Conservation (phyloP, 495 filamentous ascomycete species). For the Apodospora peruviana region DNA sequence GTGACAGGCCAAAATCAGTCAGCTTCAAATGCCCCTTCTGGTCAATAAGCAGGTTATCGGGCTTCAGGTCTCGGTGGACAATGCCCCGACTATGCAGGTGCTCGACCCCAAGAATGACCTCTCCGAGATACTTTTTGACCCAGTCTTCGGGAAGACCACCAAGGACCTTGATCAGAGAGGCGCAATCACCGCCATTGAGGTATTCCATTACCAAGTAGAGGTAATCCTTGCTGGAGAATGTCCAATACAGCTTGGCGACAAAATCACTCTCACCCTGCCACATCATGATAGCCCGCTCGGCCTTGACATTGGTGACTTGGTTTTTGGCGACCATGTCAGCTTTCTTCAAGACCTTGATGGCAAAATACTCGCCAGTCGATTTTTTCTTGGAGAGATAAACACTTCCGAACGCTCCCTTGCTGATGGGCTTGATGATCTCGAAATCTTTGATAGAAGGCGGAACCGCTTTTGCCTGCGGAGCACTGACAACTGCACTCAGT, state of each 20-base stretch:
- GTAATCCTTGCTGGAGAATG: conserved; percentile 98
- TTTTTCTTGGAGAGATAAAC: conserved; percentile 98
- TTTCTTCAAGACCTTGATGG: conserved; percentile 97
- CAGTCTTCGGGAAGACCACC: conserved; percentile 91
- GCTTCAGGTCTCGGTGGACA: conserved; percentile 94
- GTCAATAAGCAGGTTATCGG: conserved; percentile 95
- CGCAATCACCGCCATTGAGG: conserved; percentile 94
- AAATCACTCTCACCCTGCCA: conserved; percentile 99
- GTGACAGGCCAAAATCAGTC: conserved; percentile 94
- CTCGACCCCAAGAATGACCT: conserved; percentile 91
- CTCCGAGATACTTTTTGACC: conserved; percentile 93
- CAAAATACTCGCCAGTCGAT: conserved; percentile 94
- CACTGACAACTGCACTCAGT: conserved; percentile 65
- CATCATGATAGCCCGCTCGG: conserved; percentile 99
- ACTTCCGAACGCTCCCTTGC: conserved; percentile 96
- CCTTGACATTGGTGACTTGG: conserved; percentile 98
- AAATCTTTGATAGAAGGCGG: conserved; percentile 98
- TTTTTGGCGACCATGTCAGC: conserved; percentile 99
- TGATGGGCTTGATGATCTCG: conserved; percentile 98
- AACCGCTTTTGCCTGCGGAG: conserved; percentile 67
- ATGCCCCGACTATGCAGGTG: conserved; percentile 92
- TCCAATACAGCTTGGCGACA: conserved; percentile 98
- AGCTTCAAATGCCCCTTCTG: conserved; percentile 94
- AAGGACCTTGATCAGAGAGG: conserved; percentile 89
- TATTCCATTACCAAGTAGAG: conserved; percentile 99